A percentile compares a stretch with the other conserved stretches of the same genome.
Evolutionary conservation across 2,329 filamentous ascomycete genomes (phyloP).

Genomic region (Huntiella abstrusa): DNA sequence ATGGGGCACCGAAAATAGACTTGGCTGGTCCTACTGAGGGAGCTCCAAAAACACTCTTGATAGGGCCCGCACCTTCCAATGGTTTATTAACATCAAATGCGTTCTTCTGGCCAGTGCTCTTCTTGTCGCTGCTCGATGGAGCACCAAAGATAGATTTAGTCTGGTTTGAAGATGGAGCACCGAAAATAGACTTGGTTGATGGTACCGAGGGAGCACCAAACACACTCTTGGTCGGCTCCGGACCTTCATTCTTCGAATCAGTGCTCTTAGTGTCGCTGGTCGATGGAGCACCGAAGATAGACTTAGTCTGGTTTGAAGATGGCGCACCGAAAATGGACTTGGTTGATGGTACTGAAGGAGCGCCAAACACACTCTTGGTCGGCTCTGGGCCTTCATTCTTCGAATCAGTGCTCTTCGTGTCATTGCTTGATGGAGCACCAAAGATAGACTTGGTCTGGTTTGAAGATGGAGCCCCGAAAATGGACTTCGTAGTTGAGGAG

Average conservation of each 20-base stretch:
- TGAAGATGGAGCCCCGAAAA: conserved; percentile 1
- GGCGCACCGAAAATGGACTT: conserved; percentile 3
- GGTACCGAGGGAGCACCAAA: conserved; percentile 13
- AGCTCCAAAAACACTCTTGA: conserved; percentile 7
- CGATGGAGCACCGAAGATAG: conserved; percentile 4
- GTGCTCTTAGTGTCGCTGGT: not conserved
- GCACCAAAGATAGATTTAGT: not conserved
- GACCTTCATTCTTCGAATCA: not conserved
- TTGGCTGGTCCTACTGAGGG: conserved; percentile 13
- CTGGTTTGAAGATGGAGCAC: not conserved
- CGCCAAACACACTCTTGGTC: conserved; percentile 4
- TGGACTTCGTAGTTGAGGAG: conserved; percentile 2
- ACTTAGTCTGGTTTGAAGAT: not conserved
- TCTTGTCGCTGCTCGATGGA: not conserved
- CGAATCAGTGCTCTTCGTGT: not conserved
- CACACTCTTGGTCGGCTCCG: conserved; percentile 19
- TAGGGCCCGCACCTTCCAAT: conserved; percentile 19
- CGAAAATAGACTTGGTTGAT: not conserved
- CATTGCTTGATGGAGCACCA: not conserved
- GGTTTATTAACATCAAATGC: too few relatives aligned
- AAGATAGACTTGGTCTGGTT: conserved; percentile 5
- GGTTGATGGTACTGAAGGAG: conserved; percentile 11
- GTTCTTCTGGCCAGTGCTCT: too few relatives aligned
- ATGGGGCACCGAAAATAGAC: conserved; percentile 1
- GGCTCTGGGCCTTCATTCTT: conserved; percentile 19